Evolutionary conservation across 306 rosid genomes (phyloP).

Genomic region (Benincasa hispida): DNA sequence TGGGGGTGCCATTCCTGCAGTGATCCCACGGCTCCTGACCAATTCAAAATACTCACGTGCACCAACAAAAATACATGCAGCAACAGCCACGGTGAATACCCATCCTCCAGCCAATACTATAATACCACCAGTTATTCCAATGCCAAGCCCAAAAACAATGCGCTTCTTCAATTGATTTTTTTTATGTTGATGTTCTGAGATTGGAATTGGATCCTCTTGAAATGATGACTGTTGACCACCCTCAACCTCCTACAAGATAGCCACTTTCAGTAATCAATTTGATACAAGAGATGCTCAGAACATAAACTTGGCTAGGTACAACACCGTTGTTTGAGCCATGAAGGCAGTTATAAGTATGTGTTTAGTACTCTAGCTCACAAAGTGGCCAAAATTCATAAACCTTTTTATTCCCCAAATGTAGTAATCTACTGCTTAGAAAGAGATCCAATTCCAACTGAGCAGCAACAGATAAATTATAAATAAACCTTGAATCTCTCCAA

Average conservation of each 20-base stretch:
- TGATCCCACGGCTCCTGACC: conserved; percentile 78
- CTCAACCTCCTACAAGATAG: conserved; percentile 30
- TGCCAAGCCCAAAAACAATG: conserved; percentile 69
- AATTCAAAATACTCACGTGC: conserved; percentile 82
- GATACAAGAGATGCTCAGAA: not conserved
- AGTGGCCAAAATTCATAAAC: not conserved
- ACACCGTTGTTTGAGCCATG: not conserved
- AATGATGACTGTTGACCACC: not conserved
- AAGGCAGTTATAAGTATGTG: not conserved
- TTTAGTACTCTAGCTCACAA: not conserved
- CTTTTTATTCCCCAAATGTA: not conserved
- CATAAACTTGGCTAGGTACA: not conserved
- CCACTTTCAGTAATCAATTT: conserved; percentile 11
- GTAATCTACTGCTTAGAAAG: not conserved
- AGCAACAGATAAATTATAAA: not conserved
- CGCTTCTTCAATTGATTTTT: conserved; percentile 55
- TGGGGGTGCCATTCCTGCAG: conserved; percentile 93
- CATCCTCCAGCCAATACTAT: conserved; percentile 89
- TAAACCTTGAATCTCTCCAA: not conserved
- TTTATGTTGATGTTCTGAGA: conserved; percentile 38
- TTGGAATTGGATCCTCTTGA: conserved; percentile 12
- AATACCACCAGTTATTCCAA: conserved; percentile 62
- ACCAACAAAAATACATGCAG: conserved; percentile 61
- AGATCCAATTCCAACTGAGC: not conserved
- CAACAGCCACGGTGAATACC: conserved; percentile 51